These are phyloP conservation scores for Pascua sp. DNA, from an alignment of 1,284 basidiomycete species.

Conservation along the genomic window DNA sequence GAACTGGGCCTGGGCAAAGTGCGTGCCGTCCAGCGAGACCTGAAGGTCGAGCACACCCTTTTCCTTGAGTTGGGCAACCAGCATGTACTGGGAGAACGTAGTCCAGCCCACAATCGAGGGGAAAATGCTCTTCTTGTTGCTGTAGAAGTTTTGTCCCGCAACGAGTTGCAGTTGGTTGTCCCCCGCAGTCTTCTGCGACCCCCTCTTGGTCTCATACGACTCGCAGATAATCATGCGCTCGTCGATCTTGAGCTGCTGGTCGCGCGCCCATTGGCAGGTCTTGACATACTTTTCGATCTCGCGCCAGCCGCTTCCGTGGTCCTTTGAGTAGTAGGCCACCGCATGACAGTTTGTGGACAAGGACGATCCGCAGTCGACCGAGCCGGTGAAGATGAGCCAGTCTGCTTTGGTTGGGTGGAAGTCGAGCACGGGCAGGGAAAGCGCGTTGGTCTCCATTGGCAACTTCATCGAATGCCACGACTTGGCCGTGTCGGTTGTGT, in stretches of 20 bases:
- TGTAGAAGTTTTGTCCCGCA: constrained; percentile 72
- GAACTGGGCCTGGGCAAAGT: constrained; percentile 82
- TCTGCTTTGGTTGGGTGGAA: constrained; percentile 84
- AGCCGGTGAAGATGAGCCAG: constrained; percentile 84
- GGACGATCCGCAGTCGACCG: constrained; percentile 59
- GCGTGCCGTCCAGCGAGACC: constrained; percentile 83
- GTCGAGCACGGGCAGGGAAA: constrained; percentile 71
- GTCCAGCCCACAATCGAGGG: constrained; percentile 88
- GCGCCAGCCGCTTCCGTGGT: constrained; percentile 76
- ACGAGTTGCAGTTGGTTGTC: constrained; percentile 75
- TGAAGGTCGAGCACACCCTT: constrained; percentile 67
- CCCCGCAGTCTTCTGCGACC: constrained; percentile 61
- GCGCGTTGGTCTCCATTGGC: constrained; percentile 71
- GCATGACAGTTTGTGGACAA: constrained; percentile 59
- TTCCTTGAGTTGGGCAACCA: constrained; percentile 78
- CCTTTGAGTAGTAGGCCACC: constrained; percentile 66
- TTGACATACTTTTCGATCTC: constrained; percentile 80
- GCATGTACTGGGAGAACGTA: constrained; percentile 91
- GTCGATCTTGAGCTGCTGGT: constrained; percentile 72
- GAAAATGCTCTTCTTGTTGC: constrained; percentile 71
- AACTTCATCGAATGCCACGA: constrained; percentile 64
- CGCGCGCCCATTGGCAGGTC: constrained; percentile 88
- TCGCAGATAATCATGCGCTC: constrained; percentile 88
- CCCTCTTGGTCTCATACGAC: constrained; percentile 75
- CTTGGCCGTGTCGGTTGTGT: constrained; percentile 77